phyloP scores from a whole-genome alignment of 1,139 yeast genomes.

The Yamadazyma kanchanaburiensis region DNA sequence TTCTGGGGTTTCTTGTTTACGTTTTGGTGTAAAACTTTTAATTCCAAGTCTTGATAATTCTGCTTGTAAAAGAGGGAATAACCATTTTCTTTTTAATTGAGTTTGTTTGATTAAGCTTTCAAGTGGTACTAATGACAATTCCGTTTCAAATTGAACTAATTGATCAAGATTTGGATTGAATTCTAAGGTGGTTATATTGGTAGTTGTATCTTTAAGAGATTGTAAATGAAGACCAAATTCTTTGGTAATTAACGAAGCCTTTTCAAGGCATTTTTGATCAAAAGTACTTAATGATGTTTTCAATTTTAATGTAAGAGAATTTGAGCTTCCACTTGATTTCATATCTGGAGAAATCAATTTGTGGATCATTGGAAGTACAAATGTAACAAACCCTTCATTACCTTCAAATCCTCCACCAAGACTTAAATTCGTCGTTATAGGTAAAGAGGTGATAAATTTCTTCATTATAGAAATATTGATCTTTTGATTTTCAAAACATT shows the following conservation, averaged over 20 bases:
- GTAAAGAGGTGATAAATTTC: slow-evolving; percentile 24
- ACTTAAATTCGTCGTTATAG: slow-evolving; percentile 23
- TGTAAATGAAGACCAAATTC: slow-evolving; percentile 30
- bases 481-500: slow-evolving; percentile 28
- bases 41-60: slow-evolving; percentile 38
- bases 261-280: slow-evolving; percentile 26
- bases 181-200: slow-evolving; percentile 27
- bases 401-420: slow-evolving; percentile 26
- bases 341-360: slow-evolving; percentile 44
- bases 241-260: slow-evolving; percentile 25
- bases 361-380: slow-evolving; percentile 46
- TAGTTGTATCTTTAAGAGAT: slow-evolving; percentile 30
- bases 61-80: slow-evolving; percentile 36
- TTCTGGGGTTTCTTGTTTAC: slow-evolving; percentile 17
- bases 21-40: slow-evolving; percentile 10
- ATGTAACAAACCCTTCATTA: slow-evolving; percentile 25
- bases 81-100: slow-evolving; percentile 29
- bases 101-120: slow-evolving; percentile 17
- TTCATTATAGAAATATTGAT: slow-evolving; percentile 26
- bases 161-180: slow-evolving; percentile 37
- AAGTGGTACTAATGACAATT: slow-evolving; percentile 15
- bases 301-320: slow-evolving; percentile 14
- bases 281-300: slow-evolving; percentile 20
- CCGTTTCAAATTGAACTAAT: slow-evolving; percentile 24
- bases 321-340: slow-evolving; percentile 16